Evolutionary conservation across 106 monocot species (phyloP).

Genomic region (Amphibolis antarctica): DNA sequence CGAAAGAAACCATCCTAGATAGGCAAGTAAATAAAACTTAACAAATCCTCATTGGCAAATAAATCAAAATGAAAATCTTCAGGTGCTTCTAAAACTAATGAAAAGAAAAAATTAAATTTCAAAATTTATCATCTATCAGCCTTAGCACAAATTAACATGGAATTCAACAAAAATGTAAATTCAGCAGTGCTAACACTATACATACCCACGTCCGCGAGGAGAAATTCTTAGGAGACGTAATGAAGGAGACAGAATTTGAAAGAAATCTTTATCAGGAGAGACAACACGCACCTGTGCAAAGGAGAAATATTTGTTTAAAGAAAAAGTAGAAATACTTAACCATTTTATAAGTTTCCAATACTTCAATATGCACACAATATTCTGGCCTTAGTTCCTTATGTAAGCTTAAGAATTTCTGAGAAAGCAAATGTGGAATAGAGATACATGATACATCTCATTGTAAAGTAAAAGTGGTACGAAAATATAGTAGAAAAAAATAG

Average conservation of each 20-base stretch:
- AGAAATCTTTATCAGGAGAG: conserved; percentile 98
- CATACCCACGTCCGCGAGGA: conserved; percentile 73
- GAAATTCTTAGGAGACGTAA: conserved; percentile 76
- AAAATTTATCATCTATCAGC: not conserved
- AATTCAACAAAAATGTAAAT: not conserved
- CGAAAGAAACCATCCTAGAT: conserved; percentile 88
- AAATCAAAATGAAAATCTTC: not conserved
- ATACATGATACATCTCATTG: too few relatives aligned
- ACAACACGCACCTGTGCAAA: conserved; percentile 71
- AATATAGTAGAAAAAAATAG: not conserved
- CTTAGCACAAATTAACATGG: not conserved
- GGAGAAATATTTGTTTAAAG: not conserved
- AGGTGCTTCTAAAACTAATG: not conserved
- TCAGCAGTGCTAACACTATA: not conserved
- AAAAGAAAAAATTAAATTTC: not conserved
- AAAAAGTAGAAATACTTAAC: not conserved
- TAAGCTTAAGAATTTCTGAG: too few relatives aligned
- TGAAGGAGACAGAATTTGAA: conserved; percentile 88
- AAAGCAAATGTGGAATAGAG: too few relatives aligned
- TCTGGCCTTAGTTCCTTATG: too few relatives aligned
- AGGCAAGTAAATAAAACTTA: not conserved
- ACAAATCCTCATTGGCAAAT: not conserved
- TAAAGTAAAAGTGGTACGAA: too few relatives aligned
- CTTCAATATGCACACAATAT: not conserved
- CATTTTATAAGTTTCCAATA: not conserved